Base-by-base conservation (phyloP, 1,139 yeast species). In the Pichia sp. region DNA sequence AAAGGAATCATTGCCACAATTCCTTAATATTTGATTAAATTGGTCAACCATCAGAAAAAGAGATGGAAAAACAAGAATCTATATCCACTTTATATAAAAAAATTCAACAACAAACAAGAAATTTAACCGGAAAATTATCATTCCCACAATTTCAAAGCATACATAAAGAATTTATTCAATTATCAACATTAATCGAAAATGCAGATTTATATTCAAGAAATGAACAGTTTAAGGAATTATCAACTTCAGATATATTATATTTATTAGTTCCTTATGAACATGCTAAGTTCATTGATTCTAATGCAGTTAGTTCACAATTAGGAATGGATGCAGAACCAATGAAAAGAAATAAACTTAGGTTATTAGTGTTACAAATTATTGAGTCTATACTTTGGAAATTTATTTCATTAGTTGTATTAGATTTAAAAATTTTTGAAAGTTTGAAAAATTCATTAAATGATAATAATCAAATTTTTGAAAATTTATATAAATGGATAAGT, bases 261-360 rank as follows among this genome's bases (percentile, higher is more conserved):
- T 25, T 53, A 3, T n/a, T 47, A 2, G 40, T 49, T 2, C 32
- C 33, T 3, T 53, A 43, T 38, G 35, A 45, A 25, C 55, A 54
- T 44, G 55, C 44, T 1, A 46, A 49, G 40, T 53, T 54, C 28
- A 30, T 54, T 7, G 57, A 54, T 49, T 32, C 46, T 5, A 38
- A 53, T 36, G 57, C 55, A 4, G 49, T 51, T 6, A 45, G 51
- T 37, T 47, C 54, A 25, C 54, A 51, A 44, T 35, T 51, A 26
- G 45, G 47, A 10, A n/a, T 28, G 7, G 34, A 34, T 40, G 49
- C 42, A 2, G 34, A 42, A 3, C 31, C 53, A 25, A 9, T 26
- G 4, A 49, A 47, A 43, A 39, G 56, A 10, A 54, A 54, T 40
- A 51, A 44, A 43, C 35, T 54, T 3, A 49, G 57, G 35, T 28